phyloP scores from a whole-genome alignment of 2,329 filamentous ascomycete species.

The Cercospora sojina region DNA sequence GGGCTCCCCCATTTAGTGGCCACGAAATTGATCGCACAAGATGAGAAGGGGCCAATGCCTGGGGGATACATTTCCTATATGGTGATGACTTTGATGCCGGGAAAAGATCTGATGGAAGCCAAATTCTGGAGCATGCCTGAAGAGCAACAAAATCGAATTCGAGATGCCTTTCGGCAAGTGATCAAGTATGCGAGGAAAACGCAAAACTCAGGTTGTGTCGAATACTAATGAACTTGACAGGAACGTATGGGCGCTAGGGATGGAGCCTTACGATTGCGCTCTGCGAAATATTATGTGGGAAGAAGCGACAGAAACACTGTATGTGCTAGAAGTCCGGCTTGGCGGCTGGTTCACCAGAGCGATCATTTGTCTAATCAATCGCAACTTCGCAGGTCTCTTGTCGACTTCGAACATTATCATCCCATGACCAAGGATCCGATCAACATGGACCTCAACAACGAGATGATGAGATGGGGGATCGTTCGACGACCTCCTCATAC shows the following conservation, averaged over 20 bases:
- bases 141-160: conserved; percentile 25
- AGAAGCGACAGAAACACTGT: conserved; percentile 20
- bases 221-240: conserved; percentile 11
- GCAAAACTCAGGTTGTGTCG: background rate
- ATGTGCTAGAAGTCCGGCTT: background rate
- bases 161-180: conserved; percentile 26
- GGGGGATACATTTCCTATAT: conserved; percentile 34
- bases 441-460: conserved; percentile 29
- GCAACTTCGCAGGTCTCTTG: conserved; percentile 24
- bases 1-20: conserved; percentile 32
- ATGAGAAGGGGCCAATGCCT: conserved; percentile 26
- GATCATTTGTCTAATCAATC: background rate
- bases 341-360: background rate
- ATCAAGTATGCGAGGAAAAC: conserved; percentile 26
- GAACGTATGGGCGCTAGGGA: conserved; percentile 29
- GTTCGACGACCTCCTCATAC: conserved; percentile 29
- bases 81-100: conserved; percentile 35
- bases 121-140: conserved; percentile 34
- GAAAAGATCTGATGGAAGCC: conserved; percentile 31
- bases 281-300: conserved; percentile 37
- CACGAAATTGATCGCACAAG: conserved; percentile 27
- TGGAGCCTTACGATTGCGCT: conserved; percentile 36
- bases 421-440: conserved; percentile 28
- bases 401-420: conserved; percentile 38
- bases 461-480: conserved; percentile 35